Evolutionary conservation across 257 asterid species (phyloP).

Genomic region (Petrea volubilis): DNA sequence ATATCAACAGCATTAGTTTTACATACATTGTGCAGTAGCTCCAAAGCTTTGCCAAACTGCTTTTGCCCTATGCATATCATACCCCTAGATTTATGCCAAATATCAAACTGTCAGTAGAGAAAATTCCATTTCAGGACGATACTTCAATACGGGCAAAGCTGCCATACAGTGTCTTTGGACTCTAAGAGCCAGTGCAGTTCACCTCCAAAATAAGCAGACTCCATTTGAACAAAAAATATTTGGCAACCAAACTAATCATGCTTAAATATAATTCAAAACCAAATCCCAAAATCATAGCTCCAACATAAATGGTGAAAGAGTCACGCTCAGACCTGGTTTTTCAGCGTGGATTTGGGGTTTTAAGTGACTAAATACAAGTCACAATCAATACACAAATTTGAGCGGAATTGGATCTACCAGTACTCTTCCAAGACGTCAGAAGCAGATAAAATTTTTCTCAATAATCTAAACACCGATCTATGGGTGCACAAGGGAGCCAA

Average conservation of each 20-base stretch:
- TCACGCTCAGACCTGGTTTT: neutral
- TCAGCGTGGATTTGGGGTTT: neutral
- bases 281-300: neutral
- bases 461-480: neutral
- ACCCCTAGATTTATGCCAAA: constrained; percentile 39
- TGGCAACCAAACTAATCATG: constrained; percentile 1
- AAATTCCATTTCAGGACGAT: neutral
- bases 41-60: constrained; percentile 54
- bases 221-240: neutral
- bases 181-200: neutral
- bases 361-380: neutral
- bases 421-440: neutral
- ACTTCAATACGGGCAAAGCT: neutral
- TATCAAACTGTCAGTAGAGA: constrained; percentile 7
- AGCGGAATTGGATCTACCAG: neutral
- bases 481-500: neutral
- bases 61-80: constrained; percentile 70
- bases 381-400: neutral
- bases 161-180: neutral
- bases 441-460: neutral
- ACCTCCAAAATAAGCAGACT: neutral
- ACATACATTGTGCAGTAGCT: constrained; percentile 62
- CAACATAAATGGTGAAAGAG: neutral
- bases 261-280: neutral
- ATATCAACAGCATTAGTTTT: neutral